Evolutionary conservation across 768 basidiomycete genomes (phyloP).

Genomic region (Serendipita indica): DNA sequence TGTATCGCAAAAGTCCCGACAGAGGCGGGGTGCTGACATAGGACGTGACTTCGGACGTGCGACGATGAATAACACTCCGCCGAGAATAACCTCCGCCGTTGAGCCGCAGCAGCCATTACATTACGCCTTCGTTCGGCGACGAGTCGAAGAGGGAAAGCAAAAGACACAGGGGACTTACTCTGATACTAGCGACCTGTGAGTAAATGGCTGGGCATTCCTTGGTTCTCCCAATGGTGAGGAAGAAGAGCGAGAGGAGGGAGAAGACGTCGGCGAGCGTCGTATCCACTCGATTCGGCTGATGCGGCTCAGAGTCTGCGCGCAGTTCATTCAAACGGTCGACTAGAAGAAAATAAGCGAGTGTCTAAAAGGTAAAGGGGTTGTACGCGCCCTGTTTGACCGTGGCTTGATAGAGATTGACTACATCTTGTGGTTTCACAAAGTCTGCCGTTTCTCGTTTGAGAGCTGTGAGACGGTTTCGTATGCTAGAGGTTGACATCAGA

Average conservation of each 20-base stretch:
- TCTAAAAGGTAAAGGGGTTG: not conserved
- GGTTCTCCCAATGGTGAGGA: slow-evolving; percentile 93
- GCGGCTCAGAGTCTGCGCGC: slow-evolving; percentile 56
- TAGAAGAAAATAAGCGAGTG: slow-evolving; percentile 20
- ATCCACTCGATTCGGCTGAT: slow-evolving; percentile 76
- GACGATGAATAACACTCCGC: too few relatives aligned
- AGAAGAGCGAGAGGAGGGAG: slow-evolving; percentile 87
- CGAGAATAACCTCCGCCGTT: too few relatives aligned
- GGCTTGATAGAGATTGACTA: slow-evolving; percentile 79
- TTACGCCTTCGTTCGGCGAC: not conserved
- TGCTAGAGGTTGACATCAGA: slow-evolving; percentile 32
- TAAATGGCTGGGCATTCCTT: slow-evolving; percentile 90
- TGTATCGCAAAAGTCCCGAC: too few relatives aligned
- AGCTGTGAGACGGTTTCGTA: slow-evolving; percentile 86
- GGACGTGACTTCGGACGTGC: too few relatives aligned
- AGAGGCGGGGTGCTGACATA: too few relatives aligned
- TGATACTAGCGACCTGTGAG: slow-evolving; percentile 87
- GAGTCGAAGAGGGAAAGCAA: not conserved
- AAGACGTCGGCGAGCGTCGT: slow-evolving; percentile 94
- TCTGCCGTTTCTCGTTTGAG: slow-evolving; percentile 87
- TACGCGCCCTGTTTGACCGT: slow-evolving; percentile 81
- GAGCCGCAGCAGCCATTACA: too few relatives aligned
- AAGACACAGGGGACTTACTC: slow-evolving; percentile 64
- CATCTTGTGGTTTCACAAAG: slow-evolving; percentile 87
- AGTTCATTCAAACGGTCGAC: slow-evolving; percentile 88